Base-by-base conservation (phyloP, 2,329 filamentous ascomycete genomes). In the Pyrenochaeta sp. region DNA sequence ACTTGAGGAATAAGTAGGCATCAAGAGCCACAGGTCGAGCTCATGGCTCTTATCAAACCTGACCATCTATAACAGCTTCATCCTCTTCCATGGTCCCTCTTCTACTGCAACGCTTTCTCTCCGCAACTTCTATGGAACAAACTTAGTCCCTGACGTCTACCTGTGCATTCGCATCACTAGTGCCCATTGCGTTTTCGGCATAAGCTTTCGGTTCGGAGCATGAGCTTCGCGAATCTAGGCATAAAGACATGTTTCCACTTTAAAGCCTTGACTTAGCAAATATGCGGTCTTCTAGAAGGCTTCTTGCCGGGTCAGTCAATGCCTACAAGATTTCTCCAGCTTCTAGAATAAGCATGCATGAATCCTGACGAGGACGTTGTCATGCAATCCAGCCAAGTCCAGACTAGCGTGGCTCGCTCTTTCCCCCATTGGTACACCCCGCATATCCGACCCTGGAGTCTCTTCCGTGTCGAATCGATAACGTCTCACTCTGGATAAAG, bases 1-100 rank as follows among this genome's bases (percentile, higher is more conserved):
- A 19, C 57, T 67, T 36, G 53, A 46, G 51, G 52, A 63, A 52
- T 50, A 59, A 45, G 47, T 60, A 59, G 58, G 51, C 51, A 58
- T 45, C 54, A 46, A 61, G 50, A 45, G 47, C 52, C 52, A 58
- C 53, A 36, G 47, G 43, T 58, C 12, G 25, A 27, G 42, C 25
- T 25, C 42, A 44, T 27, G 24, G 10, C 13, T 27, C 12, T n/a
- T 25, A 27, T 28, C 42, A 13, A 22, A 12, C 13, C 9, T 19
- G 42, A 27, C 10, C 15, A 44, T 28, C 25, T 12, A 28, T 44
- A 22, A 44, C 25, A 27, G 24, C 42, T 44, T 44, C 24, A 25
- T 27, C 24, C 7, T 28, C 2, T 27, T 10, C 12, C 42, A 44
- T 2, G 12, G 4, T 9, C 7, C 25, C 40, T 27, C 28, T 24